These are phyloP conservation scores for Globisporangium apiculatum DNA, from an alignment of 352 stramenopile genomes.

Conservation along the genomic window DNA sequence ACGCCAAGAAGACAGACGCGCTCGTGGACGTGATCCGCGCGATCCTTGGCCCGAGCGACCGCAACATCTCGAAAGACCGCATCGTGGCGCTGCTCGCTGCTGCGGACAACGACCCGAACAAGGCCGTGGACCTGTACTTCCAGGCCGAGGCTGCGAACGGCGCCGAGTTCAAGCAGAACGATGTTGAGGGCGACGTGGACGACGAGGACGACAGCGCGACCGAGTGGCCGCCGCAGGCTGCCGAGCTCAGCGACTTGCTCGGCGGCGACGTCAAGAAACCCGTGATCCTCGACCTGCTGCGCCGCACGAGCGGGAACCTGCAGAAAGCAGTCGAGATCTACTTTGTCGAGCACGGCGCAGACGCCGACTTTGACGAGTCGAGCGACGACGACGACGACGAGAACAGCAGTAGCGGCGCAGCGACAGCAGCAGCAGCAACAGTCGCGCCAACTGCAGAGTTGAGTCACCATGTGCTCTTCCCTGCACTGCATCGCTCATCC, in stretches of 20 bases:
- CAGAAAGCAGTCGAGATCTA: slow-evolving; percentile 77
- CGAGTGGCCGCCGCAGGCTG: slow-evolving; percentile 36
- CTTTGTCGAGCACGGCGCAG: slow-evolving; percentile 53
- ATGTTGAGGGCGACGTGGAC: slow-evolving; percentile 41
- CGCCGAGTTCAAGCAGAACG: slow-evolving; percentile 34
- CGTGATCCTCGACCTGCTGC: slow-evolving; percentile 45
- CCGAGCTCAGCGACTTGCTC: slow-evolving; percentile 64
- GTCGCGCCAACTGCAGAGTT: background rate
- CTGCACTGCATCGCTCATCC: slow-evolving; percentile 15
- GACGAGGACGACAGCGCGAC: slow-evolving; percentile 19
- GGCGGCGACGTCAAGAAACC: slow-evolving; percentile 53
- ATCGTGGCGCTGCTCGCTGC: slow-evolving; percentile 57
- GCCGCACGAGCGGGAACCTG: slow-evolving; percentile 61
- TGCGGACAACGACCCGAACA: slow-evolving; percentile 71
- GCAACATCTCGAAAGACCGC: slow-evolving; percentile 44
- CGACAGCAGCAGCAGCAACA: slow-evolving; percentile 2
- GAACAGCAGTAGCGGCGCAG: slow-evolving; percentile 9
- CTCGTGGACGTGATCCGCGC: slow-evolving; percentile 73
- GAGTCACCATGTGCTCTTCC: slow-evolving; percentile 22
- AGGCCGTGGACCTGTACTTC: slow-evolving; percentile 78
- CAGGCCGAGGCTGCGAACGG: slow-evolving; percentile 44
- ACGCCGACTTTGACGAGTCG: slow-evolving; percentile 32
- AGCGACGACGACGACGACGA: slow-evolving; percentile 43
- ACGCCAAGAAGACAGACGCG: slow-evolving; percentile 45
- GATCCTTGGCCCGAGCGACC: slow-evolving; percentile 58